Evolutionary conservation across 1,284 basidiomycete genomes (phyloP), one percentile per base, ranked within the genome.

Genomic region (Caloboletus firmus): DNA sequence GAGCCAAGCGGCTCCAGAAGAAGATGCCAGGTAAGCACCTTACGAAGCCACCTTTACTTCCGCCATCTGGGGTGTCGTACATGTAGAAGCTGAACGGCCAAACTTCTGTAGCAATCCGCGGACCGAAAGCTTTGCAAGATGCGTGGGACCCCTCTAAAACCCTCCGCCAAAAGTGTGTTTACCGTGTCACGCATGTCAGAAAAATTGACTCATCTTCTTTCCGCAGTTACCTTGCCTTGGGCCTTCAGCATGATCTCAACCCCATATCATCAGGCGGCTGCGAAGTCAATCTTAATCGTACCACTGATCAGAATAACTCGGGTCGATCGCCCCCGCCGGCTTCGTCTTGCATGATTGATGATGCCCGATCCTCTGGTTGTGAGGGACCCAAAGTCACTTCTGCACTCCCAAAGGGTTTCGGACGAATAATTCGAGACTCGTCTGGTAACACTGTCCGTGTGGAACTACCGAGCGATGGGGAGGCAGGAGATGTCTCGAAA

Each of bases 131-230:
- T 17, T 76, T 98, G 52, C 90, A 91, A 67, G 86, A 91, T 45
- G 83, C 85, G 48, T 98, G 95, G 95, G 91, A 97, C 72, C 85
- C 83, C 62, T 80, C 77, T 57, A 93, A 93, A 76, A 99, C 95
- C 8, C 87, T 96, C 26, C 82, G 84, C 61, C 95, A 98, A 81
- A 98, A 98, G 94, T 96, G 68, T 67, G 87, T 78, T 30, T 30
- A 30, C 26, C 13, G 45, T 49, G 44, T 45, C 42, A 49, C 26
- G 24, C 28, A 24, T 41, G 42, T 17, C 26, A 37, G 32, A 43
- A n/a, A 11, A 39, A 31, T 26, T 35, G 26, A 32, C 40, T 52
- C 7, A 37, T 42, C 5, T 31, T 17, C 11, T 47, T 28, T 54
- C 2, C 66, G 46, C 69, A 95, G 92, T 73, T 95, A 95, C 70